Base-by-base conservation (phyloP, 495 filamentous ascomycete genomes). In the Penicillium steckii region DNA sequence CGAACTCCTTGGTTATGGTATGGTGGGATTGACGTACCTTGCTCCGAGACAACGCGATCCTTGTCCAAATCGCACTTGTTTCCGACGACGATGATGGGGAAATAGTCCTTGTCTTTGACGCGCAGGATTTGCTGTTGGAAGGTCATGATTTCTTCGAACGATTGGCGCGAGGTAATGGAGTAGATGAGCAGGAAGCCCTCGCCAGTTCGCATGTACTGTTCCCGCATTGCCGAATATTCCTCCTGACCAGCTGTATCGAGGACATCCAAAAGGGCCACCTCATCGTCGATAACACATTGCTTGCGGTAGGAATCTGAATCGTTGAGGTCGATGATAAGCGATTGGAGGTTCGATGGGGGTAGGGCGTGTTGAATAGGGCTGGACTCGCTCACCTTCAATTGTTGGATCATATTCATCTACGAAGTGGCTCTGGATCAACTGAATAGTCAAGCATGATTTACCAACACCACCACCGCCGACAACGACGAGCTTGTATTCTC, bases 151-250 rank as follows among this genome's bases (percentile, higher is more conserved):
- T 98, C 95, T 69, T 97, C 92, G 67, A 97, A 97, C 56, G 89
- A 94, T 71, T 96, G 91, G 60, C 93, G 83, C 65, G 93, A 97
- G 12, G 89, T 97, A 76, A 98, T 98, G 46, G 89, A 97, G 79
- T 97, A 98, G 59, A 98, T 91, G 18, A 98, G 83, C 56, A 98
- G 81, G 76, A 98, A 98, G 37, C 94, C 94, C 76, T 98, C 94
- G 65, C 94, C 94, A 29, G 95, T 98, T 61, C 94, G 88, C 94
- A 98, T 98, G 80, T 98, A 98, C 77, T 98, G 94, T 77, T 98
- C 94, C 56, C 94, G 85, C 94, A 98, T 98, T 46, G 94, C 94
- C 30, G 92, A 96, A 77, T 98, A 98, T 74, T 98, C 94, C 73
- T 98, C 94, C 74, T 98, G 94, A 47, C 94, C 94, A 47, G 94